Conservation (phyloP, 2,329 filamentous ascomycete species). For the Colletotrichum sidae region DNA sequence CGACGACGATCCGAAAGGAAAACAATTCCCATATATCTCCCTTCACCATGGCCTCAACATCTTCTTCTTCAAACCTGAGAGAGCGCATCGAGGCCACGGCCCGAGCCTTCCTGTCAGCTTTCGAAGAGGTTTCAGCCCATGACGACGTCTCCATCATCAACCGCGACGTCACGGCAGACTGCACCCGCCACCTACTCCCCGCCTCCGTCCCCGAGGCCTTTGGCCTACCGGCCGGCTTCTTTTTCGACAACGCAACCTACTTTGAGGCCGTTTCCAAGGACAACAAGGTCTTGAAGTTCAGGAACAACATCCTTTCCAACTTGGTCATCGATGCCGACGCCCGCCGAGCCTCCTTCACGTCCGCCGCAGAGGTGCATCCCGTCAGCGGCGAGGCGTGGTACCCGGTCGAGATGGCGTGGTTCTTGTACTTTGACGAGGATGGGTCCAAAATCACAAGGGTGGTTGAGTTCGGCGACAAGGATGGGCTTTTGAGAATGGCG, state of each 20-base stretch:
- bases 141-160: constrained; percentile 28
- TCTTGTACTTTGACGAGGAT: constrained; percentile 25
- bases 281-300: constrained; percentile 7
- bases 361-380: not conserved
- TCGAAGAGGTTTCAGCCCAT: not conserved
- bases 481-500: constrained; percentile 36
- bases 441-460: constrained; percentile 25
- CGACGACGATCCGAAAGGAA: too few relatives aligned
- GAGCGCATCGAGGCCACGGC: constrained; percentile 13
- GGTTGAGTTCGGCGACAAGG: constrained; percentile 50
- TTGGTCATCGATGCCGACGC: constrained; percentile 32
- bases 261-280: constrained; percentile 1
- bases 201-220: constrained; percentile 7
- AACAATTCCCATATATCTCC: too few relatives aligned
- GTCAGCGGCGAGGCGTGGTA: not conserved
- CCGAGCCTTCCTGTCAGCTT: constrained; percentile 15
- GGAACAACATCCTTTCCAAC: constrained; percentile 11
- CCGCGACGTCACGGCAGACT: constrained; percentile 25
- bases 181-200: constrained; percentile 22
- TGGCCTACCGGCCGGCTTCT: constrained; percentile 2
- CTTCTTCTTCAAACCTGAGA: not conserved
- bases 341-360: constrained; percentile 18
- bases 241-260: constrained; percentile 3
- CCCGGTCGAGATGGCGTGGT: constrained; percentile 1
- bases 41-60: constrained; percentile 16